Conservation (phyloP, 1,139 yeast genomes). For the Diutina neorugosa region DNA sequence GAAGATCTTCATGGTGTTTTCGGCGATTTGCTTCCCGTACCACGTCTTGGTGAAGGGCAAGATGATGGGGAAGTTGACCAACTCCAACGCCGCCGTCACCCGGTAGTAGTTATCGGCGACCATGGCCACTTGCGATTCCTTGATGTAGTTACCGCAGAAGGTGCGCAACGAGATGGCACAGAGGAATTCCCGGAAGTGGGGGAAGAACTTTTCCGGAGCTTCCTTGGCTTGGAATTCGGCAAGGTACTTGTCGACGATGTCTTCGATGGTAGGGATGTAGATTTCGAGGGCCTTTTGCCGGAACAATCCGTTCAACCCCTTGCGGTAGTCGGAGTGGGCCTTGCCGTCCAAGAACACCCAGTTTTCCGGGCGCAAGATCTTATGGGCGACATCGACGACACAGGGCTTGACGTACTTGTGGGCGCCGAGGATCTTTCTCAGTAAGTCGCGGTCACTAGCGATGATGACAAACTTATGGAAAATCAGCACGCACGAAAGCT, state of each 20-base stretch:
- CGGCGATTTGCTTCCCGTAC: conserved; percentile 93
- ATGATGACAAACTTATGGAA: conserved; percentile 96
- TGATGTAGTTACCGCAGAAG: conserved; percentile 90
- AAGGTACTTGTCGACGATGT: conserved; percentile 69
- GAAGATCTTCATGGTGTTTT: conserved; percentile 84
- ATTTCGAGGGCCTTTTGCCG: conserved; percentile 71
- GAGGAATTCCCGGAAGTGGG: conserved; percentile 87
- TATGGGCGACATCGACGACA: conserved; percentile 92
- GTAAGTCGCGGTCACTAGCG: conserved; percentile 81
- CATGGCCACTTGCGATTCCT: conserved; percentile 74
- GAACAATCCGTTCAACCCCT: conserved; percentile 80
- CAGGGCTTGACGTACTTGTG: conserved; percentile 91
- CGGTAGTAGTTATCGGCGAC: conserved; percentile 87
- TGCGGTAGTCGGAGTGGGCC: conserved; percentile 87
- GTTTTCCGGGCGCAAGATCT: conserved; percentile 85
- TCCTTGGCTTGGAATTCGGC: conserved; percentile 49
- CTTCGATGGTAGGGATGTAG: conserved; percentile 77
- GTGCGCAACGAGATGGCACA: conserved; percentile 89
- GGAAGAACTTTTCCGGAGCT: conserved; percentile 69
- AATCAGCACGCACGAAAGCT: conserved; percentile 88
- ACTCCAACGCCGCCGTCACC: conserved; percentile 90
- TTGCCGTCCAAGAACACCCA: conserved; percentile 98
- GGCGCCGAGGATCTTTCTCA: conserved; percentile 77
- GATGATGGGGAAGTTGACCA: conserved; percentile 94
- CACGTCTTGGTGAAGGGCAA: conserved; percentile 93